Base-by-base conservation (phyloP, 495 filamentous ascomycete species). In the Penicillium cosmopolitanum region DNA sequence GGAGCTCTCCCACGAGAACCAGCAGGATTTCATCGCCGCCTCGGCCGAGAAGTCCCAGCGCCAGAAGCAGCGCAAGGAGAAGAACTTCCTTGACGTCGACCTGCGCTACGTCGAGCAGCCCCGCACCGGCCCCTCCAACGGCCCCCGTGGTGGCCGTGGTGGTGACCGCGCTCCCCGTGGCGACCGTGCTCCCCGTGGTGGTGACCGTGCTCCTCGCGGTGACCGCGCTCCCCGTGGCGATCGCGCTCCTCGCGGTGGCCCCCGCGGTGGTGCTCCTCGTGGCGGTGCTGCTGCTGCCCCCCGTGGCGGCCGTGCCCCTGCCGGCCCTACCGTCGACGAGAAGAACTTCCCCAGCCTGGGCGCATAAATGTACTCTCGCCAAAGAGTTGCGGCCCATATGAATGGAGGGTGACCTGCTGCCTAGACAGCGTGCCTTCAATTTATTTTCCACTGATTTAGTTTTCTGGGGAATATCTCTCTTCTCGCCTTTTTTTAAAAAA, bases 51-150 rank as follows among this genome's bases (percentile, higher is more conserved):
- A 96, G 87, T 76, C 84, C 70, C 89, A 90, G 85, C 89, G 92
- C 66, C 85, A 90, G 78, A 88, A 91, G 70, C 88, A 95, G 82
- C 89, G 89, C 81, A 97, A 97, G 87, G 81, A 89, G 75, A 97
- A 97, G 87, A 86, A 89, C 73, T 69, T 87, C 73, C 73, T 98
- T 58, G 91, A 96, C 59, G 88, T 98, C 57, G 95, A 97, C 73
- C 78, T 91, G 63, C 84, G 85, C 61, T 94, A 82, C 69, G 82
- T 91, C 55, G 90, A 96, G 75, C 75, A 77, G 52, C 70, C 77
- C 35, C 82, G 81, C 60, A 55, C 70, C 57, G 62, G 69, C 52
- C 75, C 82, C 67, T 57, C 62, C 61, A 75, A 63, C 75, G 73
- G 79, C 58, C 72, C 77, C 58, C 80, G 82, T 69, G 74, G 74